phyloP scores from a whole-genome alignment of 345 rosid genomes.

The Syzygium jambos region DNA sequence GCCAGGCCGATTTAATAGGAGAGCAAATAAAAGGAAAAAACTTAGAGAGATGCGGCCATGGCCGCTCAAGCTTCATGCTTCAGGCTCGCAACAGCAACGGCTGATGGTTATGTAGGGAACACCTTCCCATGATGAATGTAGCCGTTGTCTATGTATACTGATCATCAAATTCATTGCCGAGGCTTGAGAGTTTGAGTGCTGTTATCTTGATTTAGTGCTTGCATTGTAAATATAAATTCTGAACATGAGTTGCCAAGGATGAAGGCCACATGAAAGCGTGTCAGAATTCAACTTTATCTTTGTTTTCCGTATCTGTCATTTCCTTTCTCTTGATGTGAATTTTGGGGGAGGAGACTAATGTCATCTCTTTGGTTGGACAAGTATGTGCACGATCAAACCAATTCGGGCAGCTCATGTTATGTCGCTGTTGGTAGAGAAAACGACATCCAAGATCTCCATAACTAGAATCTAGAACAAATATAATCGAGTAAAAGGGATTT shows the following conservation, averaged over 20 bases:
- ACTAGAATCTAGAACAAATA: too few relatives aligned
- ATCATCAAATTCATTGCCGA: background rate
- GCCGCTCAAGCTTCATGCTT: too few relatives aligned
- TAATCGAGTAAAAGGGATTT: too few relatives aligned
- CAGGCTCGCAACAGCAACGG: constrained; percentile 28
- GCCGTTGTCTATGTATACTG: background rate
- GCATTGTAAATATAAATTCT: background rate
- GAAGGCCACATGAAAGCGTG: background rate
- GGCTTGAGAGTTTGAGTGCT: background rate
- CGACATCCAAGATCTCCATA: too few relatives aligned
- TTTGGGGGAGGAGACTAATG: background rate
- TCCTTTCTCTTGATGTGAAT: background rate
- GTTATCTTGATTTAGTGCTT: background rate
- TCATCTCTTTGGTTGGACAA: background rate
- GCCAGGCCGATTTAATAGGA: background rate
- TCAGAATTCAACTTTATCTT: background rate
- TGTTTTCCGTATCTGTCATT: background rate
- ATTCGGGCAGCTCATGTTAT: background rate
- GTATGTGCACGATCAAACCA: background rate
- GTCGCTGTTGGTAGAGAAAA: background rate
- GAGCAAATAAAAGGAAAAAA: background rate
- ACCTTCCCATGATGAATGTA: constrained; percentile 63
- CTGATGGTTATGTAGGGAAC: constrained; percentile 71
- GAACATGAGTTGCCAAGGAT: background rate
- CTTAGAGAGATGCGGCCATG: too few relatives aligned